Evolutionary conservation across 805 yeast species (phyloP), one percentile per base, ranked within the genome.

Genomic region (Nakazawaea sp.): DNA sequence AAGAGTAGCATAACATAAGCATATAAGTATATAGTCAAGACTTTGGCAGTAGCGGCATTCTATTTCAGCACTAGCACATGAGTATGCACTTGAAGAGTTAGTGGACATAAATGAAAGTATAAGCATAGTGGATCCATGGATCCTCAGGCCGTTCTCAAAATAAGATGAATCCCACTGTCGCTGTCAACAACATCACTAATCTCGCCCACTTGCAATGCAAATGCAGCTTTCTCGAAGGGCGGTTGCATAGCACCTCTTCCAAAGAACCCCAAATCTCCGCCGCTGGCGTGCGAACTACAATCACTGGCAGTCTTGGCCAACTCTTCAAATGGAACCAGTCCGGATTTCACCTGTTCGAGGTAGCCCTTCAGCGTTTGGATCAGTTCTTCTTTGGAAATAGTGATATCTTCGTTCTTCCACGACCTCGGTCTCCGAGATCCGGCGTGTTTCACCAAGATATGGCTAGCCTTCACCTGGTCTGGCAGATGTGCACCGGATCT

Each of bases 201-300:
- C 53, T 89, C 92, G 16, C 96, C 96, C 16, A 87, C 79, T 45
- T 84, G 75, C 46, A 92, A 64, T 4, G 62, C 78, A 56, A 83
- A 90, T 2, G 96, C 80, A 2, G 92, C 95, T 42, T 78, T 78
- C 59, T 92, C 98, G 53, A 92, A 92, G 41, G 81, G 63, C 25
- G 96, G 96, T 59, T 92, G 97, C 98, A 92, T 92, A 49, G 81
- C 88, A 27, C 96, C 96, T 43, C 70, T 77, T 18, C 83, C 86
- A 53, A 92, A 92, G 52, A 63, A 77, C 0, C 98, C 97, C 49
- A 92, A 67, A 56, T 92, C 98, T 32, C 98, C 98, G 16, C 88
- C 87, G 51, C 84, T 78, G 32, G 81, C 66, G 50, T 83, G 94
- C 9, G 94, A 81, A 13, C 84, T 74, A 58, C 97, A 88, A 55